A percentile compares a stretch with the other conserved stretches of the same genome.
Conservation (phyloP, 2,329 filamentous ascomycete species). For the Botrytis aclada region DNA sequence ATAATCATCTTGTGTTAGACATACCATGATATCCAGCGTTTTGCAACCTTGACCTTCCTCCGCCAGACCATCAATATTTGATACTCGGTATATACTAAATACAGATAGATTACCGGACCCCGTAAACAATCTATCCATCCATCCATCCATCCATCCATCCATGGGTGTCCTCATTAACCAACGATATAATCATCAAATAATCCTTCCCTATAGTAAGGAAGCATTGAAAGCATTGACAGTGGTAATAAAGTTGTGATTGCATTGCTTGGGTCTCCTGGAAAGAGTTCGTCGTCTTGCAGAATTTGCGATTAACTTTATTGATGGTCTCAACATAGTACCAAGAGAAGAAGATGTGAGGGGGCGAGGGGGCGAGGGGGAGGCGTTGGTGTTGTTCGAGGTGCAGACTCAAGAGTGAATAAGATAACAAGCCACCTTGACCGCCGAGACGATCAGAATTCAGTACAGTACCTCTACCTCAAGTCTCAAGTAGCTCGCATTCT, state of each 20-base stretch:
- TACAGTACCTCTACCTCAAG: neutral
- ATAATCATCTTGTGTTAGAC: neutral
- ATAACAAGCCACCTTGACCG: slow-evolving; percentile 1
- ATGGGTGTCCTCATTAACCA: neutral
- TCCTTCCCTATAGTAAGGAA: neutral
- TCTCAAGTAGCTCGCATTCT: neutral
- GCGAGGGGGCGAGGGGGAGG: neutral
- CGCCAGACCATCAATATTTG: neutral
- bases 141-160: neutral
- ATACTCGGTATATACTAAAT: neutral
- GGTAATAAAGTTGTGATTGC: slow-evolving; percentile 1
- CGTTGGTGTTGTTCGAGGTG: neutral
- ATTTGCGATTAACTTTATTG: neutral
- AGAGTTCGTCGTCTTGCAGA: neutral
- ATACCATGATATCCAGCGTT: neutral
- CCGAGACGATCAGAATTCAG: neutral
- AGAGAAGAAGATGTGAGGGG: neutral
- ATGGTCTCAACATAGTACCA: neutral
- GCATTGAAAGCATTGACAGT: slow-evolving; percentile 1
- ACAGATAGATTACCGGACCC: neutral
- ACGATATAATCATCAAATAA: neutral
- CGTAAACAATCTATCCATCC: neutral
- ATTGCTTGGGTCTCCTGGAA: neutral
- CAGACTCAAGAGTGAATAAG: neutral
- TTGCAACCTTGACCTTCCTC: neutral